Percentiles rank a stretch among this genome's conserved stretches.
Evolutionary conservation across 495 filamentous ascomycete genomes (phyloP).

Genomic region (Penicillium atrosanguineum): DNA sequence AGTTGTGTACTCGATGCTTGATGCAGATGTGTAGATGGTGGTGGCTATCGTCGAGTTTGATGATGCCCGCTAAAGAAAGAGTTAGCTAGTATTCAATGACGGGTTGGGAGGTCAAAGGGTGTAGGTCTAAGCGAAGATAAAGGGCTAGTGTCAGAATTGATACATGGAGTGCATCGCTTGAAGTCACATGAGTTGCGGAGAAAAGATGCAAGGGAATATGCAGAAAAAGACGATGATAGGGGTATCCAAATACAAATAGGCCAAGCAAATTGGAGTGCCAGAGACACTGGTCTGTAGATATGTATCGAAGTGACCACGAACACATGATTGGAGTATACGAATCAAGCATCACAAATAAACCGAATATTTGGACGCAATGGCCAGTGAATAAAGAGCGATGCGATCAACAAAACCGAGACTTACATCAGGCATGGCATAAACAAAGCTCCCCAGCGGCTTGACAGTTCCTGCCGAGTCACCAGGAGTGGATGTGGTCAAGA

Average conservation of each 20-base stretch:
- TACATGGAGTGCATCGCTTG: neutral
- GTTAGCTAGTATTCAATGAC: conserved; percentile 1
- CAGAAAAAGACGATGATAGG: neutral
- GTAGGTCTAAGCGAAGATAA: neutral
- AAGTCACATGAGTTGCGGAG: neutral
- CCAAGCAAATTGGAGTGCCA: neutral
- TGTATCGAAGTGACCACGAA: neutral
- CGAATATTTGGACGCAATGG: neutral
- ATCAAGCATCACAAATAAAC: neutral
- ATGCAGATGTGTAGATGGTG: conserved; percentile 68
- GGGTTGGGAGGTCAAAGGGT: neutral
- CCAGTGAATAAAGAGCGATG: neutral
- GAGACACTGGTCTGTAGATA: neutral
- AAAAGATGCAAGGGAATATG: neutral
- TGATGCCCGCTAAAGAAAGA: conserved; percentile 30
- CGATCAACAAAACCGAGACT: conserved; percentile 17
- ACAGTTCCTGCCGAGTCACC: conserved; percentile 48
- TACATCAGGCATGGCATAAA: conserved; percentile 91
- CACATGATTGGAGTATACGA: neutral
- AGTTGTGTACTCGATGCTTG: conserved; percentile 80
- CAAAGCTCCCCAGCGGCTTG: conserved; percentile 64
- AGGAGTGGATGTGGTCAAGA: conserved; percentile 68
- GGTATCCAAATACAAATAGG: neutral
- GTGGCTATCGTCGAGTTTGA: conserved; percentile 60
- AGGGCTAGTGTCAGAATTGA: neutral